Evolutionary conservation across 768 basidiomycete species (phyloP).

Genomic region (Wakefieldia striispora): DNA sequence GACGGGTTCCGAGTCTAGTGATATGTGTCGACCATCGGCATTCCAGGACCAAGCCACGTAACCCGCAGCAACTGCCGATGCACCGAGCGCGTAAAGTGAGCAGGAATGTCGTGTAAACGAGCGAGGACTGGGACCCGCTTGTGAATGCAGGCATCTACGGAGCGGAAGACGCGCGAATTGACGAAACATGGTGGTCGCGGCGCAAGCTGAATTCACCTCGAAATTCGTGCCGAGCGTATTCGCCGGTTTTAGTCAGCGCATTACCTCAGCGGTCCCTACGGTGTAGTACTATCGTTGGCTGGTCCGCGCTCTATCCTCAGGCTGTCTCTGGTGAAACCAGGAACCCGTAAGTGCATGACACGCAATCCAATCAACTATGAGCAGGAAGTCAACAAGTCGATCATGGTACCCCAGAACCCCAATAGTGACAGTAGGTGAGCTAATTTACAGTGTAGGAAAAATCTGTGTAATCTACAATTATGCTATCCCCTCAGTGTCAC

Average conservation of each 20-base stretch:
- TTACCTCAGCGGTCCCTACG: slow-evolving; percentile 23
- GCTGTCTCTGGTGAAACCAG: no score
- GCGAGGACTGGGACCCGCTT: slow-evolving; percentile 20
- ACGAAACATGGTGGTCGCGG: slow-evolving; percentile 46
- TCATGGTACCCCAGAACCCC: no score
- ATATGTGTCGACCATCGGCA: slow-evolving; percentile 41
- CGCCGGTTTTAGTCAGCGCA: slow-evolving; percentile 21
- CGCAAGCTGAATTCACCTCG: neutral
- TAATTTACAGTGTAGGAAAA: no score
- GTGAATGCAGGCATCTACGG: slow-evolving; percentile 52
- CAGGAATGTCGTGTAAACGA: slow-evolving; percentile 26
- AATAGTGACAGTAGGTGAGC: no score
- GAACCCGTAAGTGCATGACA: no score
- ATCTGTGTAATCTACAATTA: slow-evolving; percentile 7
- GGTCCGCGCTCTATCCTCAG: no score
- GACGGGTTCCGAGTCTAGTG: slow-evolving; percentile 43
- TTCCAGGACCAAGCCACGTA: slow-evolving; percentile 50
- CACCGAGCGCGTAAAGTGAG: slow-evolving; percentile 38
- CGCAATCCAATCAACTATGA: no score
- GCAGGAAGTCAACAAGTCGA: no score
- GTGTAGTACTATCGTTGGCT: no score
- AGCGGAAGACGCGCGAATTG: slow-evolving; percentile 52
- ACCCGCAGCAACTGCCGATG: slow-evolving; percentile 43
- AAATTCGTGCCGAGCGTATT: slow-evolving; percentile 22
- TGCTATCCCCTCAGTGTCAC: neutral